A percentile compares a stretch with the other conserved stretches of the same genome.
Evolutionary conservation across 495 filamentous ascomycete genomes (phyloP).

Genomic region (Hypoxylon rickii): DNA sequence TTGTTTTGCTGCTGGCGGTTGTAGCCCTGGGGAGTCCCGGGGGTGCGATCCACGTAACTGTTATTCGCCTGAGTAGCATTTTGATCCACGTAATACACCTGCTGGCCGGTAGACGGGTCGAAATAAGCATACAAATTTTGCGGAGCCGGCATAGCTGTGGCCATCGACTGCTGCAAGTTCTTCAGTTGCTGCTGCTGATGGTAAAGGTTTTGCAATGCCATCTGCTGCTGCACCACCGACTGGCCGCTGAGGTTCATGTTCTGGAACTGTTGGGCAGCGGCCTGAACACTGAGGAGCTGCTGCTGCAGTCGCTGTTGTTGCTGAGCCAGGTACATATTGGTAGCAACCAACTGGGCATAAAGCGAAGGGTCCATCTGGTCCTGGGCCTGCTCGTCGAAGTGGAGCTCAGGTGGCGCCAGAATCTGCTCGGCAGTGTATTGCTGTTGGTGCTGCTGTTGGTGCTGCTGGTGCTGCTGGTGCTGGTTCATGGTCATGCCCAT

Average conservation of each 20-base stretch:
- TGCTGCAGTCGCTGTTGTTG: slow-evolving; percentile 82
- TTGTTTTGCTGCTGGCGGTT: slow-evolving; percentile 47
- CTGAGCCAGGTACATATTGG: slow-evolving; percentile 82
- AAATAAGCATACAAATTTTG: slow-evolving; percentile 76
- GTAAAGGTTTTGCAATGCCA: slow-evolving; percentile 50
- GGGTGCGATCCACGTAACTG: slow-evolving; percentile 32
- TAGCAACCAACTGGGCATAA: slow-evolving; percentile 81
- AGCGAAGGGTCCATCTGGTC: slow-evolving; percentile 79
- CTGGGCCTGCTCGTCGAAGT: slow-evolving; percentile 66
- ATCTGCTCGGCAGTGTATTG: slow-evolving; percentile 73
- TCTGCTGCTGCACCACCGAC: slow-evolving; percentile 48
- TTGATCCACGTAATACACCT: slow-evolving; percentile 64
- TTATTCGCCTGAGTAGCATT: slow-evolving; percentile 49
- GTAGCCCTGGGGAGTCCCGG: slow-evolving; percentile 38
- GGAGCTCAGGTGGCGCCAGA: slow-evolving; percentile 78
- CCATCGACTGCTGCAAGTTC: slow-evolving; percentile 73
- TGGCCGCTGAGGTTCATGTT: slow-evolving; percentile 63
- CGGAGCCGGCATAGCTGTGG: slow-evolving; percentile 38
- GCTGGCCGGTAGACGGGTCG: slow-evolving; percentile 81
- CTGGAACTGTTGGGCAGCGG: slow-evolving; percentile 76
- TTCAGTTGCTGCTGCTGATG: slow-evolving; percentile 72
- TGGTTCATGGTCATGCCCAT: slow-evolving; percentile 41
- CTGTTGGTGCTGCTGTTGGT: no score
- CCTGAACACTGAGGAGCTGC: slow-evolving; percentile 60
- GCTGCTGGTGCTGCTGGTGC: no score